Evolutionary conservation across 202 grass and related monocot species (phyloP), one percentile per base, ranked within the genome.

Genomic region (Panicum virgatum): DNA sequence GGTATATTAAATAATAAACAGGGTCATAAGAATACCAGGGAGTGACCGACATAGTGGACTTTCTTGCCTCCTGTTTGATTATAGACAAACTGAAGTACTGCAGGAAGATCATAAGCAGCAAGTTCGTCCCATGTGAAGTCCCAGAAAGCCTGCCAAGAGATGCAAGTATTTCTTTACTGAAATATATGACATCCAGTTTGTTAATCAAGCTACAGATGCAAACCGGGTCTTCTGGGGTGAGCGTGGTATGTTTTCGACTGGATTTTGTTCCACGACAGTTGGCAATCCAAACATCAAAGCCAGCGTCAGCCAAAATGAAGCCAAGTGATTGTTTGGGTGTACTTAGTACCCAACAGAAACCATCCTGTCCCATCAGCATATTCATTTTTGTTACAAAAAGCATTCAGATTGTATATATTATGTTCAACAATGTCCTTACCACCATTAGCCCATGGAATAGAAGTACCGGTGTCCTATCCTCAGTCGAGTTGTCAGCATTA

Each of bases 221-320:
- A 83, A 90, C 91, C 51, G 87, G 74, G 26, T 93, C 82, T 39
- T 72, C 48, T 67, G 70, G 27, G 22, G 69, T 43, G 57, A 93
- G 91, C 9, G 79, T 83, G 48, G 70, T 82, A 76, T 93, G 91
- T 12, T 64, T 66, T 12, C 56, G 88, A 56, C 91, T 93, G 51
- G 67, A 90, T 29, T 62, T 86, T 23, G 91, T 93, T 86, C 88
- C 91, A 48, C 91, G 85, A 47, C 37, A 62, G 51, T 93, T 93
- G 50, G 91, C 88, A 26, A 93, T 88, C 91, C 91, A 93, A 58
- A 93, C 91, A 83, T 93, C 91, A 68, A 73, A 93, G 45, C 91
- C 91, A 42, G 59, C 70, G 32, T 90, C 88, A 11, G 85, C 91
- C 79, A 93, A 83, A 87, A 93, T 73, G 83, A 88, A 90, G 60